These are phyloP conservation scores for Talaromyces pinophilus DNA, from an alignment of 2,329 filamentous ascomycete genomes.

Conservation along the genomic window DNA sequence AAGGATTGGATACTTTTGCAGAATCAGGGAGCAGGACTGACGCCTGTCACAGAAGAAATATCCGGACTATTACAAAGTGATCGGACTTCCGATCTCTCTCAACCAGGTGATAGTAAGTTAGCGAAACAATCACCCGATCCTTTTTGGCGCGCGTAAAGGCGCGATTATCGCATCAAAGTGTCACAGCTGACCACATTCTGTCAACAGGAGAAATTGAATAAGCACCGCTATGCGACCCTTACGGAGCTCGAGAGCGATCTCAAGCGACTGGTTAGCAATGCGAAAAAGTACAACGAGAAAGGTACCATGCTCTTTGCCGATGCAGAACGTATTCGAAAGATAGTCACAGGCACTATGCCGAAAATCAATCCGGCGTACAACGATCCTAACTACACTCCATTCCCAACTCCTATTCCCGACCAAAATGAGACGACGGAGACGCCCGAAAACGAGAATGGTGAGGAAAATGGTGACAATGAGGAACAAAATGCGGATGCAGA, in stretches of 20 bases:
- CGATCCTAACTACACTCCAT: slow-evolving; percentile 65
- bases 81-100: slow-evolving; percentile 76
- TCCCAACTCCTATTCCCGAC: slow-evolving; percentile 71
- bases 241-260: slow-evolving; percentile 79
- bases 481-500: slow-evolving; percentile 28
- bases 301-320: slow-evolving; percentile 74
- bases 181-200: background rate
- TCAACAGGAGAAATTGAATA: slow-evolving; percentile 62
- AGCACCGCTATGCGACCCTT: slow-evolving; percentile 68
- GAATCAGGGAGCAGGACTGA: background rate
- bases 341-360: slow-evolving; percentile 83
- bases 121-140: background rate
- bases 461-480: slow-evolving; percentile 26
- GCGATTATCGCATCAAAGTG: background rate
- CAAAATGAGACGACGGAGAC: slow-evolving; percentile 36
- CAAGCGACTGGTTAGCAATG: slow-evolving; percentile 84
- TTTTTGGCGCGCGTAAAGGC: background rate
- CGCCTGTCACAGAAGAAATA: slow-evolving; percentile 49
- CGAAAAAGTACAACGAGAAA: slow-evolving; percentile 79
- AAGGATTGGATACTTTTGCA: slow-evolving; percentile 26
- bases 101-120: slow-evolving; percentile 66
- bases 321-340: slow-evolving; percentile 82
- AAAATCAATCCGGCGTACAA: slow-evolving; percentile 83
- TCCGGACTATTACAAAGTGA: slow-evolving; percentile 76
- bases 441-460: slow-evolving; percentile 28